Percentiles rank a stretch among this genome's conserved stretches.
These are phyloP conservation scores for Microsporum ferrugineum DNA, from an alignment of 2,329 filamentous ascomycete genomes.

Conservation along the genomic window DNA sequence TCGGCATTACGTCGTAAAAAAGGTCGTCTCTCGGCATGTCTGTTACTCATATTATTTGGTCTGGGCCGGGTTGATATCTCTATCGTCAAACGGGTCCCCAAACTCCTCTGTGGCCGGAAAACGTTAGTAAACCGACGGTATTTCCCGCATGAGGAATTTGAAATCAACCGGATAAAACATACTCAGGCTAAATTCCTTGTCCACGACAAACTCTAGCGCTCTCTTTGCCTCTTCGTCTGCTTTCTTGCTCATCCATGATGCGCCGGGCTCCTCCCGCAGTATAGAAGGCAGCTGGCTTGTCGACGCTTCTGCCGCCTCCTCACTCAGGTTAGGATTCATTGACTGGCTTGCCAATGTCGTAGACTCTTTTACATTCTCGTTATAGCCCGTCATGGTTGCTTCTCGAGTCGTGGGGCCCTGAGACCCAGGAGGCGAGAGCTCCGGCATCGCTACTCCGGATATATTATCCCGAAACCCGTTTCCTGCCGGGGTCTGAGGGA, in stretches of 20 bases:
- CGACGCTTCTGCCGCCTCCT: constrained; percentile 1
- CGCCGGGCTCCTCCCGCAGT: constrained; percentile 34
- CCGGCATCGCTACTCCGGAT: constrained; percentile 25
- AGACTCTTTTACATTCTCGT: neutral
- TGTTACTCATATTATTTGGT: neutral
- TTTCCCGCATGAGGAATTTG: too few relatives aligned
- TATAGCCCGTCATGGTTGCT: constrained; percentile 14
- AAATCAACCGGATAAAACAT: constrained; percentile 15
- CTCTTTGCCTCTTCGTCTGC: constrained; percentile 45
- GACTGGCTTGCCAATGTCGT: constrained; percentile 4
- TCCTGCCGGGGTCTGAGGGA: constrained; percentile 35
- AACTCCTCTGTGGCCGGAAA: constrained; percentile 29
- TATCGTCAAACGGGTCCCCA: constrained; percentile 37
- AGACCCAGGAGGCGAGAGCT: constrained; percentile 46
- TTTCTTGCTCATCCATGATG: constrained; percentile 46
- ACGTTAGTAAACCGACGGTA: neutral
- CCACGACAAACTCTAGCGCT: constrained; percentile 40
- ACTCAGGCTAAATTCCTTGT: constrained; percentile 43
- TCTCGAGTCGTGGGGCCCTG: constrained; percentile 26
- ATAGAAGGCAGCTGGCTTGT: neutral
- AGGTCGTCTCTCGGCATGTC: neutral
- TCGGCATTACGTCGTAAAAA: neutral
- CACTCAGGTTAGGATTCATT: constrained; percentile 6
- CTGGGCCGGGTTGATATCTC: constrained; percentile 22
- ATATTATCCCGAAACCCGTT: constrained; percentile 14